phyloP scores from a whole-genome alignment of 2,329 filamentous ascomycete genomes.

The Ceratocystis alfenasii region DNA sequence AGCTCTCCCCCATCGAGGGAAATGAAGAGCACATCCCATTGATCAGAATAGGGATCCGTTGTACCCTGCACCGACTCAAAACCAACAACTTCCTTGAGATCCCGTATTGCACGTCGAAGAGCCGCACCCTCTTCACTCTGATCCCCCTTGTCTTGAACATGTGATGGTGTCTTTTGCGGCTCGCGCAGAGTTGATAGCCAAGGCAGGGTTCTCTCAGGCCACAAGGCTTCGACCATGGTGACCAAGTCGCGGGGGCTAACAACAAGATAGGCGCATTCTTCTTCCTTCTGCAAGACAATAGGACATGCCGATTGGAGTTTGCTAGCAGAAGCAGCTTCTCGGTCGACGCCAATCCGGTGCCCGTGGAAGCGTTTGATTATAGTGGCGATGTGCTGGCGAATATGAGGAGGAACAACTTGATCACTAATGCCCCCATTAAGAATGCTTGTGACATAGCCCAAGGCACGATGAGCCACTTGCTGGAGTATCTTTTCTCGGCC shows the following conservation, averaged over 20 bases:
- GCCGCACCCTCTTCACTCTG: constrained; percentile 55
- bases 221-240: constrained; percentile 71
- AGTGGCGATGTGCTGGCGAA: constrained; percentile 58
- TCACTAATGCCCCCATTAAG: constrained; percentile 41
- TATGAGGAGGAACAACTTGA: constrained; percentile 47
- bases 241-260: constrained; percentile 67
- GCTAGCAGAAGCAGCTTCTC: neutral
- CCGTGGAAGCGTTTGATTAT: constrained; percentile 54
- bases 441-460: constrained; percentile 68
- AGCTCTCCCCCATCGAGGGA: constrained; percentile 59
- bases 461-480: constrained; percentile 68
- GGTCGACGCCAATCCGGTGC: neutral
- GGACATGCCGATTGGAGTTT: neutral
- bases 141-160: neutral
- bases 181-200: constrained; percentile 29
- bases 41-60: constrained; percentile 68
- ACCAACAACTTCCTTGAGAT: constrained; percentile 57
- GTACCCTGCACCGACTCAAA: constrained; percentile 52
- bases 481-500: constrained; percentile 70
- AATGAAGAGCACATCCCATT: constrained; percentile 73
- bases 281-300: neutral
- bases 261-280: constrained; percentile 52
- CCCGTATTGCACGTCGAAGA: constrained; percentile 55
- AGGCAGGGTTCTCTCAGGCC: constrained; percentile 59
- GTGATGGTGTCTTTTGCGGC: neutral